These are phyloP conservation scores for Rhodotorula sp. DNA, from an alignment of 1,284 basidiomycete genomes.

Conservation along the genomic window DNA sequence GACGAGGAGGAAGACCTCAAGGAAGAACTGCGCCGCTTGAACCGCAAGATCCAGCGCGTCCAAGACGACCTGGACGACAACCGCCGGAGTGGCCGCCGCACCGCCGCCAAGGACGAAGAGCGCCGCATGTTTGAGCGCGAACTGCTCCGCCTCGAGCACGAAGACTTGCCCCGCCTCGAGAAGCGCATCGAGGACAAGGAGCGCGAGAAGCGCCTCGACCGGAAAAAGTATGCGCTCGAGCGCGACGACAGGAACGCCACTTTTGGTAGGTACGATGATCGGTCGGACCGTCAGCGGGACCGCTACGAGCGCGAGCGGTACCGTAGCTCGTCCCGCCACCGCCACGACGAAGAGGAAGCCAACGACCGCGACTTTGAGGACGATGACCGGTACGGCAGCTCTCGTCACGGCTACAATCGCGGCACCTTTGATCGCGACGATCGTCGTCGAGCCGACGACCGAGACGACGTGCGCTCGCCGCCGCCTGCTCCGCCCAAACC, in stretches of 20 bases:
- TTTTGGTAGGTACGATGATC: slow-evolving; percentile 50
- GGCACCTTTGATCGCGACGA: slow-evolving; percentile 52
- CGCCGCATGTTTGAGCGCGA: slow-evolving; percentile 84
- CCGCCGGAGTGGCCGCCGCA: slow-evolving; percentile 69
- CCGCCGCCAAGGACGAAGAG: slow-evolving; percentile 76
- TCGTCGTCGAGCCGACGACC: slow-evolving; percentile 21
- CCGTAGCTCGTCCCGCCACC: slow-evolving; percentile 8
- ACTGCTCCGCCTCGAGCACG: slow-evolving; percentile 80
- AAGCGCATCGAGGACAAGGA: slow-evolving; percentile 77
- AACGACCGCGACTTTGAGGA: slow-evolving; percentile 36
- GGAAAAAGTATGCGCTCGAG: slow-evolving; percentile 71
- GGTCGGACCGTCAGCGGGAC: slow-evolving; percentile 17
- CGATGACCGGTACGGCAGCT: slow-evolving; percentile 5
- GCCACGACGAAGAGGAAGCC: slow-evolving; percentile 24
- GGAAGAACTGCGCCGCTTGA: slow-evolving; percentile 82
- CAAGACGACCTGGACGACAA: slow-evolving; percentile 93
- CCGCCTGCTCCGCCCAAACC: slow-evolving; percentile 45
- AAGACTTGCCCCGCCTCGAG: slow-evolving; percentile 87
- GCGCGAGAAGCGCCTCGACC: slow-evolving; percentile 70
- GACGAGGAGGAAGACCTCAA: slow-evolving; percentile 85
- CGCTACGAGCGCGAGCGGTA: slow-evolving; percentile 48
- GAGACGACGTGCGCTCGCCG: slow-evolving; percentile 48
- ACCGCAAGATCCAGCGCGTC: slow-evolving; percentile 79
- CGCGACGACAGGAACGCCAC: slow-evolving; percentile 79
- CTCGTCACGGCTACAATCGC: slow-evolving; percentile 47